Evolutionary conservation across 2,329 filamentous ascomycete species (phyloP), one percentile per base, ranked within the genome.

Genomic region (Iodosphaeria phyllophila): DNA sequence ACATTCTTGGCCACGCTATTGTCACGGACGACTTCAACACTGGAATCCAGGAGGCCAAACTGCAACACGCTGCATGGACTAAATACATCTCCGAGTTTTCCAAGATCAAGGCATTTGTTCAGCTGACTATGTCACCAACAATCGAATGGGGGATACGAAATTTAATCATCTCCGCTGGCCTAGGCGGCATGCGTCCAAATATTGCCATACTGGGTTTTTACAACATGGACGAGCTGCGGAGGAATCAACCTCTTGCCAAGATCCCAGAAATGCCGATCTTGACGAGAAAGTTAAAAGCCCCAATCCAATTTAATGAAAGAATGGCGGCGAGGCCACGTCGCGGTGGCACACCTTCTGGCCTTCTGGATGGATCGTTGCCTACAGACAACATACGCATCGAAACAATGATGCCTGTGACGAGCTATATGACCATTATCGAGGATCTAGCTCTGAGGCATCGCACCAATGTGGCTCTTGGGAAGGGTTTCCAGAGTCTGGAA

Each of bases 141-240:
- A 67, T 84, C 16, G 82, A 77, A 38, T 92, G 82, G 82, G 82
- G 82, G 1, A 66, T 80, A 13, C 63, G 82, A 12, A 92, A 91
- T 38, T 58, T 91, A 22, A 76, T 89, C 6, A 50, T 92, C 7
- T 78, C 75, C 8, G 75, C 82, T 10, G 82, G 82, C 0, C 53
- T 92, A 2, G 82, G 82, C 4, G 80, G 82, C 9, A 91, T 92
- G 80, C 58, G 82, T 20, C 82, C 82, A 0, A 92, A 92, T 34
- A 83, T 92, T 33, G 80, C 79, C 9, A 64, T 92, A 2, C 52
- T 84, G 36, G 77, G 76, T 1, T 79, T 79, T 39, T 82, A 79
- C 43, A 82, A 83, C 34, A 64, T 89, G 40, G 69, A 82, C 24
- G 78, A 89, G 30, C 61, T 83, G 16, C 64, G 77, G 26, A 57